These are phyloP conservation scores for Globisporangium viniferum DNA, from an alignment of 352 stramenopile species.

Conservation along the genomic window DNA sequence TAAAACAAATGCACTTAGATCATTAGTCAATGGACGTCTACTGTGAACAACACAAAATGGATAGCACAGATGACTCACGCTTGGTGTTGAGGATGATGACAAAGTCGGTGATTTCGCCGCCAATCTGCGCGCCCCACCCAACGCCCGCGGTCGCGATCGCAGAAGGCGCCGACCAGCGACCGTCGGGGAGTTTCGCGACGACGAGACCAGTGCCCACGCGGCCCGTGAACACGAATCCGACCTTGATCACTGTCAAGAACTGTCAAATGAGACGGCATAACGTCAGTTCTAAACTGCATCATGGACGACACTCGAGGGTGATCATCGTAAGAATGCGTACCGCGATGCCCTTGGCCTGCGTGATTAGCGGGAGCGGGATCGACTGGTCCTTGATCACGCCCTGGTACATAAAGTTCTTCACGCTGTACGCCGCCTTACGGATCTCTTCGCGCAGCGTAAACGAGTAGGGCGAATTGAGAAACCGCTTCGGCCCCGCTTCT, in stretches of 20 bases:
- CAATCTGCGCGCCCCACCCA: conserved; percentile 90
- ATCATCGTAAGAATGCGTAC: conserved; percentile 25
- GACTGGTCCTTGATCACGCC: conserved; percentile 88
- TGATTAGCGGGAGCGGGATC: conserved; percentile 87
- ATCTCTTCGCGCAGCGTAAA: conserved; percentile 91
- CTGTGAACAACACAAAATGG: not conserved
- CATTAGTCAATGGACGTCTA: not conserved
- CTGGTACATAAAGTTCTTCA: conserved; percentile 90
- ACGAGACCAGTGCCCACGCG: conserved; percentile 92
- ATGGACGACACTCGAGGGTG: not conserved
- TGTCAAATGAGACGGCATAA: conserved; percentile 15
- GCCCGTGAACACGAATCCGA: conserved; percentile 83
- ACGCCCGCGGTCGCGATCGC: conserved; percentile 91
- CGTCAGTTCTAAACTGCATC: not conserved
- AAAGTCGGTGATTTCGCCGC: conserved; percentile 92
- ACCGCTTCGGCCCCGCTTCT: conserved; percentile 58
- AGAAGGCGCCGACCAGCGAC: conserved; percentile 94
- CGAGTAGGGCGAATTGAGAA: conserved; percentile 84
- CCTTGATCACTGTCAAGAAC: conserved; percentile 93
- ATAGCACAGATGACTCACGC: conserved; percentile 16
- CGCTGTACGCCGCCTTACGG: conserved; percentile 90
- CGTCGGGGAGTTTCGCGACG: conserved; percentile 88
- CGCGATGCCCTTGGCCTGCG: conserved; percentile 87
- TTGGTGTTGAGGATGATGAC: conserved; percentile 93
- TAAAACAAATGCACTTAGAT: no score